Base-by-base conservation (phyloP, 1,284 basidiomycete genomes). In the Rhodotorula sp. region DNA sequence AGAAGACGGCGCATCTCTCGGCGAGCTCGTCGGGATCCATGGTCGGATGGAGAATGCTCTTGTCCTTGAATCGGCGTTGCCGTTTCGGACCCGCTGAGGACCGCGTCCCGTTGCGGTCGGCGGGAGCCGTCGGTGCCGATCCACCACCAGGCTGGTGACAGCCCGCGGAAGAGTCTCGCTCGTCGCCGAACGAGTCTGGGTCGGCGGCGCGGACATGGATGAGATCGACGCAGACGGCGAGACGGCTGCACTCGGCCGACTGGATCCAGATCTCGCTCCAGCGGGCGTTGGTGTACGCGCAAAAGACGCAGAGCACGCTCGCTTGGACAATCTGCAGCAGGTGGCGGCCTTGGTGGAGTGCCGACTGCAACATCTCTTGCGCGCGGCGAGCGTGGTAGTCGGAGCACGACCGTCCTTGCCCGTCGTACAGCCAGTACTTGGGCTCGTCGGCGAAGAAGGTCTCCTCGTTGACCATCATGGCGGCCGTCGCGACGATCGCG, bases 241-340 rank as follows among this genome's bases (percentile, higher is more conserved):
- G 89, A 20, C 91, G 85, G 31, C 89, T 90, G 78, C 91, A 89
- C 78, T 92, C 91, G 16, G 87, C 90, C 39, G 90, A 89, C 81
- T 91, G 90, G 61, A 92, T 89, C 91, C 91, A 93, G 8, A 92
- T 89, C 81, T 93, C 91, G 18, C 92, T 90, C 90, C 91, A 93
- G 16, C 91, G 86, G 4, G 91, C 91, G 80, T 92, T 89, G 71
- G 91, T 89, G 80, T 92, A 93, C 76, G 91, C 91, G 82, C 90
- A 92, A 90, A 91, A 93, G 4, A 89, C 90, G 48, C 92, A 85
- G 51, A 93, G 83, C 73, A 89, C 89, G 79, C 90, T 91, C 6
- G 91, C 90, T 79, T 93, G 91, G 84, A 91, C 87, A 16, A 92
- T 90, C 26, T 87, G 86, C 79, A 93, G 90, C 72, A 92, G 91